Conservation (phyloP, 78 protist species). For the Polysphondylium violaceum region DNA sequence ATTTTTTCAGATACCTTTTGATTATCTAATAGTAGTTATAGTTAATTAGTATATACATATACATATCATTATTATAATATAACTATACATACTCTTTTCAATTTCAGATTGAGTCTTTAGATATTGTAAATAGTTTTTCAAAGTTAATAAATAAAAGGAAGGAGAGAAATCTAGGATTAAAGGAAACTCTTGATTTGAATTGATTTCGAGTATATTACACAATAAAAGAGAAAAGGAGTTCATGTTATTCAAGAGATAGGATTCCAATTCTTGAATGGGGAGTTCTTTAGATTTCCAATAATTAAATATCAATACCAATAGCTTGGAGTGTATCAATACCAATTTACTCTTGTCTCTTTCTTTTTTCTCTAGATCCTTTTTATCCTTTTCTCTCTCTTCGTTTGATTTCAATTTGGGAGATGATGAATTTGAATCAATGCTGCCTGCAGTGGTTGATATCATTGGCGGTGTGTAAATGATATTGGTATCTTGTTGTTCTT, state of each 20-base stretch:
- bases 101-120: constrained; percentile 29
- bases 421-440: constrained; percentile 14
- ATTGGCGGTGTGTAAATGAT: constrained; percentile 16
- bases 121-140: constrained; percentile 44
- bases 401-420: neutral
- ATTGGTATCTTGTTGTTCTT: neutral
- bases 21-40: constrained; percentile 7
- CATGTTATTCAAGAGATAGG: constrained; percentile 7
- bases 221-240: constrained; percentile 37
- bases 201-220: constrained; percentile 17
- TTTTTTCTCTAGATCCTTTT: neutral
- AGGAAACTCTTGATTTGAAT: constrained; percentile 9
- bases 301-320: constrained; percentile 16
- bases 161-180: constrained; percentile 42
- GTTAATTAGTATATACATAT: neutral
- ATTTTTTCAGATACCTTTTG: constrained; percentile 73
- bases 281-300: constrained; percentile 45
- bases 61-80: neutral
- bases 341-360: constrained; percentile 1
- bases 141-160: constrained; percentile 13
- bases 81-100: constrained; percentile 43
- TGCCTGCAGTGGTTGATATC: constrained; percentile 6
- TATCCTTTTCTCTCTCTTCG: too few species aligned
- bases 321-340: neutral
- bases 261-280: constrained; percentile 30